These are phyloP conservation scores for Cantharellus anzutake DNA, from an alignment of 768 basidiomycete species.

Conservation along the genomic window DNA sequence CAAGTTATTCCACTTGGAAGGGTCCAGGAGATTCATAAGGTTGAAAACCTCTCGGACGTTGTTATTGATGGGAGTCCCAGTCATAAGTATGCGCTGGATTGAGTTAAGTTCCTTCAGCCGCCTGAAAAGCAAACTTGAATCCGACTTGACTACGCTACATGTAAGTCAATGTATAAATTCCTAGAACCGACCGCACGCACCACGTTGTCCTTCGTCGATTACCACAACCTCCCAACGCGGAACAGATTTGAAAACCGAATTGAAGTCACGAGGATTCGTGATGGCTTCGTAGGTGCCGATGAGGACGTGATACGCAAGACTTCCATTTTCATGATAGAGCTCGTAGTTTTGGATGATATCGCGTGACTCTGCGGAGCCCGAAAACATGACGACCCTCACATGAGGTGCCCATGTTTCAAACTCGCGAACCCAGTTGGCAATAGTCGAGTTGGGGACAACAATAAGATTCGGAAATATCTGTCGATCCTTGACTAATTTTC, in stretches of 20 bases:
- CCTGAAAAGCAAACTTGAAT: conserved; percentile 59
- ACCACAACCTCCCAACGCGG: conserved; percentile 87
- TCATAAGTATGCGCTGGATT: conserved; percentile 73
- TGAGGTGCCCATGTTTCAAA: conserved; percentile 57
- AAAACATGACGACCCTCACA: conserved; percentile 65
- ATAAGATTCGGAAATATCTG: conserved; percentile 64
- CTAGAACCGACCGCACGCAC: conserved; percentile 27
- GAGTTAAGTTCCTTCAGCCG: conserved; percentile 63
- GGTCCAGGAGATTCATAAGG: conserved; percentile 88
- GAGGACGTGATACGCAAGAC: conserved; percentile 69
- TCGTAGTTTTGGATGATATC: conserved; percentile 71
- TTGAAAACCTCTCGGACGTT: conserved; percentile 94
- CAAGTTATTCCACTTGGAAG: conserved; percentile 54
- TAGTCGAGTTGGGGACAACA: conserved; percentile 90
- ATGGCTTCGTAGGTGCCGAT: conserved; percentile 88
- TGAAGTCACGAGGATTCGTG: conserved; percentile 46
- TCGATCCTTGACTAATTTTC: conserved; percentile 34
- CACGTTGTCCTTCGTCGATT: conserved; percentile 82
- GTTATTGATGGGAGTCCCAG: conserved; percentile 94
- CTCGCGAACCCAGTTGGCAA: conserved; percentile 90
- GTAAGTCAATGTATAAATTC: conserved; percentile 1
- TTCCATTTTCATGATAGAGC: conserved; percentile 39
- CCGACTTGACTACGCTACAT: conserved; percentile 51
- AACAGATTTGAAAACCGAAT: conserved; percentile 56
- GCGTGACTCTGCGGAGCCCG: conserved; percentile 61